Conservation (phyloP, 192 early-diverging fungal species). For the Gigaspora rosea region DNA sequence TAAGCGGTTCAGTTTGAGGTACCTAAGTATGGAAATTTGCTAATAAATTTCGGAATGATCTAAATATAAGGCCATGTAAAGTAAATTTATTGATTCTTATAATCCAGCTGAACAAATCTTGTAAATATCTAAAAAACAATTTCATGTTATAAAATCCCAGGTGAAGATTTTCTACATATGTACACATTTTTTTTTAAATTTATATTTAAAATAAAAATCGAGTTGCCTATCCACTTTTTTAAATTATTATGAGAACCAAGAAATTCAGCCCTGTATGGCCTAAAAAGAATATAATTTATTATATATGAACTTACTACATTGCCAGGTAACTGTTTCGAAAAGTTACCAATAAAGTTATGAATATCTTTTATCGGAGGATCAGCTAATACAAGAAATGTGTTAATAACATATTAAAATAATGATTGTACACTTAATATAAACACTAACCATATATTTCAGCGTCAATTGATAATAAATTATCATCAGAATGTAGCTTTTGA, state of each 20-base stretch:
- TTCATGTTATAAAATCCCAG: too few relatives aligned
- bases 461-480: constrained; percentile 59
- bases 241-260: too few relatives aligned
- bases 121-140: too few relatives aligned
- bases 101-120: too few relatives aligned
- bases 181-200: too few relatives aligned
- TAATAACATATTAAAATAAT: background rate
- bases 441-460: constrained; percentile 73
- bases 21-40: constrained; percentile 10
- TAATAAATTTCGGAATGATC: too few relatives aligned
- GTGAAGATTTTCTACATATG: too few relatives aligned
- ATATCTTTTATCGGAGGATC: constrained; percentile 94
- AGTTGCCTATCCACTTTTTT: too few relatives aligned
- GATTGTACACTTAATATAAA: background rate
- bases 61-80: too few relatives aligned
- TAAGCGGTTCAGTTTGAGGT: constrained; percentile 66
- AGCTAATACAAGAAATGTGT: constrained; percentile 42
- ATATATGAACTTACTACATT: constrained; percentile 17
- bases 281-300: background rate
- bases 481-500: constrained; percentile 69
- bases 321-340: constrained; percentile 46
- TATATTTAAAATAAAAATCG: too few relatives aligned
- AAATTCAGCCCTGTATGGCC: too few relatives aligned
- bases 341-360: constrained; percentile 84
- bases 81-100: too few relatives aligned